A percentile compares a stretch with the other conserved stretches of the same genome.
These are phyloP conservation scores for Picea sitchensis DNA, from an alignment of 75 land plant species.

Conservation along the genomic window DNA sequence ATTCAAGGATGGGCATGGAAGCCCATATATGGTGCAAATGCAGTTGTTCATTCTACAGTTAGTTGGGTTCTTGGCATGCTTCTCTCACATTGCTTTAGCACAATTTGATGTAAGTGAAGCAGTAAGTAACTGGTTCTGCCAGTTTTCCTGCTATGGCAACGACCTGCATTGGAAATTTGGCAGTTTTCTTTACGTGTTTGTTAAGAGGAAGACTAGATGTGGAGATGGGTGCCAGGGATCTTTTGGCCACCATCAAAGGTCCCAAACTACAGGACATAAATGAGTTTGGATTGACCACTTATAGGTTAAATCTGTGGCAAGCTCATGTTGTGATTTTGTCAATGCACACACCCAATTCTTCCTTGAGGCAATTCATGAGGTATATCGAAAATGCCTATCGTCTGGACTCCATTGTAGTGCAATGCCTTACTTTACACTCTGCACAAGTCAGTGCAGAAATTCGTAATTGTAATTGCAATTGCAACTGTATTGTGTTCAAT, in stretches of 20 bases:
- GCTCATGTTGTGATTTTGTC: background rate
- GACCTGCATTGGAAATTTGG: background rate
- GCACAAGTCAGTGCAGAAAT: background rate
- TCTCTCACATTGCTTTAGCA: background rate
- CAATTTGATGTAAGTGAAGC: background rate
- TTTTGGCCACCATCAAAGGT: background rate
- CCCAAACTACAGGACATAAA: background rate
- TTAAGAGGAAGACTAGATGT: background rate
- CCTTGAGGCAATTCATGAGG: background rate
- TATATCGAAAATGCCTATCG: no score
- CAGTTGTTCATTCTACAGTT: no score
- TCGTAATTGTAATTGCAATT: background rate
- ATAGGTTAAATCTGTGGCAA: background rate
- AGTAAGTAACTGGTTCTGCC: background rate
- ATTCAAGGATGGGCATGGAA: no score
- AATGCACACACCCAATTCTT: background rate
- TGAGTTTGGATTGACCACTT: background rate
- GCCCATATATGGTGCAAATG: no score
- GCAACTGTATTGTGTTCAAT: background rate
- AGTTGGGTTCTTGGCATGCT: background rate
- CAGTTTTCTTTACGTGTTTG: background rate
- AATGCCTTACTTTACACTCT: background rate
- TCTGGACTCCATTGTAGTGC: background rate
- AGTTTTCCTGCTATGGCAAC: background rate
- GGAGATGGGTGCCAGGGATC: background rate